These are phyloP conservation scores for Platismatia glauca DNA, from an alignment of 495 filamentous ascomycete species.

Conservation along the genomic window DNA sequence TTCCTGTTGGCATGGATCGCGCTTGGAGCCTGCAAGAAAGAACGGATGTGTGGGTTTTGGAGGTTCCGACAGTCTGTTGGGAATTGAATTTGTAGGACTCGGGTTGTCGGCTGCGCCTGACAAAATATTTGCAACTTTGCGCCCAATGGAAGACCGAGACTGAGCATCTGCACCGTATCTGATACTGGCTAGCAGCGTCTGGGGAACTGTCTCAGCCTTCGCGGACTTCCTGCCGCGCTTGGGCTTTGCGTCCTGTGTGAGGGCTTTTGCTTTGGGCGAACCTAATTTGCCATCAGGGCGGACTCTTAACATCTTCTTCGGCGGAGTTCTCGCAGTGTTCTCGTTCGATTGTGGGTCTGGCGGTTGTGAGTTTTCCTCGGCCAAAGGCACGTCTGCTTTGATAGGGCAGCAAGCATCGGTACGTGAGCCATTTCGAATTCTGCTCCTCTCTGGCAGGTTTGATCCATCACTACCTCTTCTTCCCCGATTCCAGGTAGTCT, in stretches of 20 bases:
- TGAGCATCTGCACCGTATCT: conserved; percentile 34
- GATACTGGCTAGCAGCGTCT: conserved; percentile 35
- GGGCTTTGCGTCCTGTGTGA: conserved; percentile 24
- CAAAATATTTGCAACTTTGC: conserved; percentile 46
- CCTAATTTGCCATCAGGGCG: conserved; percentile 51
- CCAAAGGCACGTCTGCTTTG: not conserved
- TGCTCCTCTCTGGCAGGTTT: not conserved
- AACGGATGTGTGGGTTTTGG: conserved; percentile 72
- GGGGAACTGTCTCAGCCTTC: conserved; percentile 15
- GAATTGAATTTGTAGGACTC: conserved; percentile 11
- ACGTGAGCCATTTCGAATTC: not conserved
- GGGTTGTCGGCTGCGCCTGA: conserved; percentile 21
- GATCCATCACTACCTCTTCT: not conserved
- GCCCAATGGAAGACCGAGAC: conserved; percentile 28
- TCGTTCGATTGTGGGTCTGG: not conserved
- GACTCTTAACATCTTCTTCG: conserved; percentile 42
- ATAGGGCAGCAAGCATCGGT: not conserved
- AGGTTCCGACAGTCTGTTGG: conserved; percentile 28
- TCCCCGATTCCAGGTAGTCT: not conserved
- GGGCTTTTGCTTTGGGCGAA: conserved; percentile 35
- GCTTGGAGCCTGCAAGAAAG: conserved; percentile 41
- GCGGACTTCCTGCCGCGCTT: conserved; percentile 27
- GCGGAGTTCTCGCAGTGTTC: conserved; percentile 4
- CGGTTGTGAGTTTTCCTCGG: not conserved
- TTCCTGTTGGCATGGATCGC: not conserved